Evolutionary conservation across 2,329 filamentous ascomycete genomes (phyloP), one percentile per base, ranked within the genome.

Genomic region (Verticillium nonalfalfae): DNA sequence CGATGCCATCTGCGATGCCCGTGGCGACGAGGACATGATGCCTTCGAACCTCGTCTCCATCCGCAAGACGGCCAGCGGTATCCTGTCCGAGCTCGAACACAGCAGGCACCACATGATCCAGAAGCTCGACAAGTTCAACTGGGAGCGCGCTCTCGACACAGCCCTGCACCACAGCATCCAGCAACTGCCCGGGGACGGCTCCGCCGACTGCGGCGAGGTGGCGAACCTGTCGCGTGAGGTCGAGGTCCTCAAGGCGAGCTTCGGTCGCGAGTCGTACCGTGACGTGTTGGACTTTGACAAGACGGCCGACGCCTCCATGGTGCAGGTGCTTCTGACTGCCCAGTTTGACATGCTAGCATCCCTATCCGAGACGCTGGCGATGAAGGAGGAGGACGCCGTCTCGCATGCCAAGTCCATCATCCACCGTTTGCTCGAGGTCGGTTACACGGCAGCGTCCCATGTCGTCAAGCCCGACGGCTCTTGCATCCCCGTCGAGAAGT

Each of bases 101-200:
- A 97, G 93, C 74, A 83, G 94, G 64, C 91, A 97, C 66, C 93
- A 97, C 73, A 90, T 94, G 65, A 92, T 96, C 71, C 91, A 97
- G 70, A 88, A 88, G 68, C 75, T 98, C 59, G 84, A 90, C 56
- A 92, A 89, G 72, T 86, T 83, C 56, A 90, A 89, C 65, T 99
- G 95, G 95, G 92, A 97, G 65, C 87, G 91, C 59, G 85, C 88
- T 56, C 83, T 99, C 63, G 93, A 96, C 69, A 91, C 91, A 1
- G 95, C 95, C 4, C 82, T 98, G 38, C 89, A 93, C 64, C 91
- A 96, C 71, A 91, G 91, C 68, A 78, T 97, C 62, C 84, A 86
- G 64, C 93, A 96, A 69, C 82, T 99, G 38, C 54, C 54, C 0
- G 74, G 74, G 57, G 56, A 33, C 36, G 82, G 79, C 6, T 79